Conservation (phyloP, 2,329 filamentous ascomycete species). For the Chaetomium olivaceum region DNA sequence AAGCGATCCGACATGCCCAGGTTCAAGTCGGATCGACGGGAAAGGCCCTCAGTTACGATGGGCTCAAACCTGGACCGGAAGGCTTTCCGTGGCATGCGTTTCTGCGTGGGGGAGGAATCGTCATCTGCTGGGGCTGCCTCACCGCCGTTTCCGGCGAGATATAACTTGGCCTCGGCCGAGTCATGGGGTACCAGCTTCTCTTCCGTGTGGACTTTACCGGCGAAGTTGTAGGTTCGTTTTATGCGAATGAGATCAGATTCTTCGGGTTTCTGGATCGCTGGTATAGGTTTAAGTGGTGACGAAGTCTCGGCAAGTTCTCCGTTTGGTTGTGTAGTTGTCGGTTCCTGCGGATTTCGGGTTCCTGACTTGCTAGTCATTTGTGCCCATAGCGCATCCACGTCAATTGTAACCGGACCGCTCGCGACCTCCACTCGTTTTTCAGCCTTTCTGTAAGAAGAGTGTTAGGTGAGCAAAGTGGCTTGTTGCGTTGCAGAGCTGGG, state of each 20-base stretch:
- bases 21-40: constrained; percentile 57
- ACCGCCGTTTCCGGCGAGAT: constrained; percentile 48
- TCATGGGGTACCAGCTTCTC: constrained; percentile 67
- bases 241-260: constrained; percentile 57
- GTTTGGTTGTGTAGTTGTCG: constrained; percentile 19
- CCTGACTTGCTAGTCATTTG: constrained; percentile 56
- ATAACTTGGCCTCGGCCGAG: constrained; percentile 66
- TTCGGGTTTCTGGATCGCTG: constrained; percentile 22
- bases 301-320: constrained; percentile 28
- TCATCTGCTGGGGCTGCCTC: constrained; percentile 32
- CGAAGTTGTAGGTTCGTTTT: constrained; percentile 73
- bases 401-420: constrained; percentile 64
- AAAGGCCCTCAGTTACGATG: constrained; percentile 43
- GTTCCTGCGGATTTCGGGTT: constrained; percentile 22
- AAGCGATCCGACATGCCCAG: constrained; percentile 54
- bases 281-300: constrained; percentile 1
- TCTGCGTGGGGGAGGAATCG: constrained; percentile 37
- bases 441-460: constrained; percentile 48
- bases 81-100: constrained; percentile 53
- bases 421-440: constrained; percentile 55
- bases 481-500: neutral
- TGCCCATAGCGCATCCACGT: constrained; percentile 71
- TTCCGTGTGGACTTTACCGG: constrained; percentile 69
- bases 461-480: constrained; percentile 11
- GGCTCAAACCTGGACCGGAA: constrained; percentile 67